Percentiles rank a stretch among this genome's conserved stretches.
Conservation (phyloP, 202 grass and related monocot genomes). For the Schoenoplectus triqueter region DNA sequence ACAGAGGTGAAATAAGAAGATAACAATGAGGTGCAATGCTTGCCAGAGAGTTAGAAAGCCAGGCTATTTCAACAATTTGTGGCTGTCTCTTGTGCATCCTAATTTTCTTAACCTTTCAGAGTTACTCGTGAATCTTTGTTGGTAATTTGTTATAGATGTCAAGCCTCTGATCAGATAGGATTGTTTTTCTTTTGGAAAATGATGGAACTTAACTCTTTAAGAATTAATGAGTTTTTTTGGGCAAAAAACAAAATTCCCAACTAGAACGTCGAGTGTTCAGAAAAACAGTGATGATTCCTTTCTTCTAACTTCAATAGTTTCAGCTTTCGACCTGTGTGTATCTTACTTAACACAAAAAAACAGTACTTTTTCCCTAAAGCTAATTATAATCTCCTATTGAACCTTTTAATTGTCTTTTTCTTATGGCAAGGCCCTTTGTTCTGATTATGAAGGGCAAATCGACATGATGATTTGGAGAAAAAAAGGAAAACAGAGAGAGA, state of each 20-base stretch:
- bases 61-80: slow-evolving; percentile 77
- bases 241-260: not conserved
- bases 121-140: not conserved
- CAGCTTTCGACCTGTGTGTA: not conserved
- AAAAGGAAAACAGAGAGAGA: no score
- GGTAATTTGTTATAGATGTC: not conserved
- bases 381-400: not conserved
- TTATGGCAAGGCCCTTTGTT: not conserved
- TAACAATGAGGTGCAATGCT: slow-evolving; percentile 90
- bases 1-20: slow-evolving; percentile 23
- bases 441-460: not conserved
- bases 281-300: not conserved
- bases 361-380: not conserved
- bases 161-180: not conserved
- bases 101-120: slow-evolving; percentile 29
- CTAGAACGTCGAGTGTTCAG: not conserved
- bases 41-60: slow-evolving; percentile 85
- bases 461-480: not conserved
- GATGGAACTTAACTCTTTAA: no score
- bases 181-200: not conserved
- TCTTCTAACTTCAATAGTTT: not conserved
- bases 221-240: not conserved
- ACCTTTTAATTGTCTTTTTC: slow-evolving; percentile 6
- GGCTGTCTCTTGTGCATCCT: slow-evolving; percentile 85
- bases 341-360: not conserved